These are phyloP conservation scores for Neonectria punicea DNA, from an alignment of 2,329 filamentous ascomycete genomes.

Conservation along the genomic window DNA sequence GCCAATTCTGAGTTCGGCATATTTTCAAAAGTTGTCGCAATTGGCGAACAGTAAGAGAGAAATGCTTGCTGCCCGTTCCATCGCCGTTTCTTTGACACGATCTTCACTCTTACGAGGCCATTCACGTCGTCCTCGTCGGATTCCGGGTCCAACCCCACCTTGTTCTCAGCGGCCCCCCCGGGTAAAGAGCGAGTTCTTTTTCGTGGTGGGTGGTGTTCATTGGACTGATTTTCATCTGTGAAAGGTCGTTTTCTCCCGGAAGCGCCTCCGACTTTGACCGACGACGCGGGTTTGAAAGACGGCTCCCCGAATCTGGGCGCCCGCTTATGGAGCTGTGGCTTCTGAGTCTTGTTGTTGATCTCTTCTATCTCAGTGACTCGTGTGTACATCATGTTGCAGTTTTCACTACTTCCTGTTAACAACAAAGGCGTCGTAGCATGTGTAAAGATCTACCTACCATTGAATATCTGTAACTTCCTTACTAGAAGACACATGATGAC, in stretches of 20 bases:
- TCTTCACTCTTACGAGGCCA: background rate
- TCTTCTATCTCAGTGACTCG: slow-evolving; percentile 1
- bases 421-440: too few relatives aligned
- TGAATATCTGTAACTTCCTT: background rate
- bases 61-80: too few relatives aligned
- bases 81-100: background rate
- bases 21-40: background rate
- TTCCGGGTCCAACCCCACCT: background rate
- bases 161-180: too few relatives aligned
- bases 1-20: background rate
- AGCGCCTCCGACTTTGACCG: too few relatives aligned
- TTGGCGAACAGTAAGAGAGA: background rate
- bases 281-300: too few relatives aligned
- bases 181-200: background rate
- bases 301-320: background rate
- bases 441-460: background rate
- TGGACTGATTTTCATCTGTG: too few relatives aligned
- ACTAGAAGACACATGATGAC: background rate
- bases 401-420: background rate
- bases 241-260: too few relatives aligned
- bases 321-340: background rate
- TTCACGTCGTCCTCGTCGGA: slow-evolving; percentile 1
- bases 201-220: background rate
- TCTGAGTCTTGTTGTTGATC: background rate
- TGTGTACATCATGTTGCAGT: background rate